Base-by-base conservation (phyloP, 495 filamentous ascomycete species). In the Achaetomiella virescens region DNA sequence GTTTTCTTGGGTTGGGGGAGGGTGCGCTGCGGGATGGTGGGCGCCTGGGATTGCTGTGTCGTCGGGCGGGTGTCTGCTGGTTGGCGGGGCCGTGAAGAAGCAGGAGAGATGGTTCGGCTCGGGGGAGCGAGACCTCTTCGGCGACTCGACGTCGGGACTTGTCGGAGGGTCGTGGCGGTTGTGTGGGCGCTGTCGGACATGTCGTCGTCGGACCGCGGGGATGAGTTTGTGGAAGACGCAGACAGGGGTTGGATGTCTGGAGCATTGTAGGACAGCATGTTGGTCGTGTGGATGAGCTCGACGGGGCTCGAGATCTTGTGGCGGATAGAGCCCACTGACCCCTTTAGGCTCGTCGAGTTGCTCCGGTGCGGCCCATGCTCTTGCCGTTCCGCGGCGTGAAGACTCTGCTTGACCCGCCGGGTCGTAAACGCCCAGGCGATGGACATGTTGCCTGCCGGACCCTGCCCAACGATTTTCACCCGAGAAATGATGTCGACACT, bases 241-340 rank as follows among this genome's bases (percentile, higher is more conserved):
- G 75, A 70, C 56, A 76, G 66, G 52, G 77, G 81, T 61, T 74
- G 79, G 60, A 90, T 79, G 66, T 90, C 85, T 24, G 93, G 95
- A 11, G 93, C 91, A 64, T 91, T 91, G 78, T 93, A 96, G 17
- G 89, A 87, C 17, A 96, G 84, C 84, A 91, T 89, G 69, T 97
- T 98, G 55, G 95, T 97, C 4, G 95, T 96, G 18, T 92, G 95
- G 25, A 96, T 72, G 42, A 98, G 77, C 68, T 88, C 84, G 44
- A 97, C 78, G 2, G 93, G 93, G 11, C 78, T 81, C 18, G 93
- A 98, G 65, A 98, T 98, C 73, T 93, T 81, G 62, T 75, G 62
- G 53, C 80, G 75, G 57, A 80, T 74, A 5, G 70, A 65, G 18
- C 61, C 50, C 40, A 63, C 56, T 20, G 64, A 63, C 9, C 61